Evolutionary conservation across 257 asterid species (phyloP).

Genomic region (Buddleja alternifolia): DNA sequence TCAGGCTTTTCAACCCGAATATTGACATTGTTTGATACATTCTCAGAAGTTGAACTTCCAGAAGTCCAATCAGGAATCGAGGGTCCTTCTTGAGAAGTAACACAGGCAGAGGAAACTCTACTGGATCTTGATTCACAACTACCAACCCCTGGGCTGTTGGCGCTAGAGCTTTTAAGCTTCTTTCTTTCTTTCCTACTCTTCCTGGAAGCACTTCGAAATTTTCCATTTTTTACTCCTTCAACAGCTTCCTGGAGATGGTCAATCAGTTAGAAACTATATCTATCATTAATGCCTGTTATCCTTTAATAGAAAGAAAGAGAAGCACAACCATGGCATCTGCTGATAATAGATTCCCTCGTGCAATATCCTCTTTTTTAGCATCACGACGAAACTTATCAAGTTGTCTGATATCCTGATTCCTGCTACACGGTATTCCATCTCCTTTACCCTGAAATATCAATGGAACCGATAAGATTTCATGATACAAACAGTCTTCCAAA

Average conservation of each 20-base stretch:
- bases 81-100: slow-evolving; percentile 45
- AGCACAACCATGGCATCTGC: slow-evolving; percentile 67
- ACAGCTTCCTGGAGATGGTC: slow-evolving; percentile 72
- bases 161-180: slow-evolving; percentile 56
- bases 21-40: slow-evolving; percentile 36
- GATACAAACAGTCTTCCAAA: slow-evolving; percentile 23
- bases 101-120: slow-evolving; percentile 40
- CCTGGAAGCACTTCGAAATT: slow-evolving; percentile 57
- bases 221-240: slow-evolving; percentile 55
- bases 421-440: slow-evolving; percentile 35
- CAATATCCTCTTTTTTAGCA: slow-evolving; percentile 49
- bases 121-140: slow-evolving; percentile 49
- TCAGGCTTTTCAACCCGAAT: slow-evolving; percentile 39
- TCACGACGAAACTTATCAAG: slow-evolving; percentile 38
- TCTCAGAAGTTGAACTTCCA: slow-evolving; percentile 45
- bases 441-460: slow-evolving; percentile 60
- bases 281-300: slow-evolving; percentile 38
- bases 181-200: slow-evolving; percentile 82
- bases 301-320: slow-evolving; percentile 41
- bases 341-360: slow-evolving; percentile 46
- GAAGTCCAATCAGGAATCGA: slow-evolving; percentile 42
- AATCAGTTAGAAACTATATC: slow-evolving; percentile 59
- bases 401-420: slow-evolving; percentile 43
- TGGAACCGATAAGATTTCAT: slow-evolving; percentile 26
- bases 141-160: slow-evolving; percentile 48